Base-by-base conservation (phyloP, 2,329 filamentous ascomycete genomes). In the Neophaeococcomyces mojaviensis region DNA sequence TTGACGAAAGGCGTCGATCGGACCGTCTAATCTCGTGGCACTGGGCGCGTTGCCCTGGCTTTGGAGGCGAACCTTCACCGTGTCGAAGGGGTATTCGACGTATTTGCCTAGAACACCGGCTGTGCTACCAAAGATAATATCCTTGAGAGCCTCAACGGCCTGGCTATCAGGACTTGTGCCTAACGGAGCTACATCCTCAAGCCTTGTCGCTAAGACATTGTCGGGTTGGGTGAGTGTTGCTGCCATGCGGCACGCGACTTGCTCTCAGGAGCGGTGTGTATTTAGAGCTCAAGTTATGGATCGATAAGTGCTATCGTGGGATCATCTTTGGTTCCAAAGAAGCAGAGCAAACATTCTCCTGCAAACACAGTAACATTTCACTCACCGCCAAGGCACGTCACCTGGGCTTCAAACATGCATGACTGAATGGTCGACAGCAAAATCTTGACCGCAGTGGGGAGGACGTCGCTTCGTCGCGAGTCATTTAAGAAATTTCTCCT, bases 51-150 rank as follows among this genome's bases (percentile, higher is more conserved):
- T 84, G 28, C 88, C 86, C 65, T 97, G 90, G n/a, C 90, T 92
- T 65, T 98, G 92, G 9, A 98, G 78, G 33, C 92, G 86, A 49
- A 98, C 92, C 69, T 98, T 98, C 65, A 98, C 83, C 0, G 92
- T 98, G 68, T 98, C 92, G 68, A 98, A 98, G 19, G 92, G 92
- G 64, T 96, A 98, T 65, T 98, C 92, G 61, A 98, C 90, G 64
- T 90, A 87, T 71, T 97, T 98, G 52, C 90, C 90, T 30, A 87
- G 82, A 49, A 94, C 79, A 50, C 92, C 92, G 46, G 90, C 89
- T 49, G 78, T 66, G 49, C 90, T 96, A 63, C 92, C 92, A 64
- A 88, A 97, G 9, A 83, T 61, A 46, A 98, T 79, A 61, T 97
- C 89, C 65, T 95, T 89, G 33, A 90, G 59, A 4, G 87, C 86